Conservation (phyloP, 208 protist species). For the Leishmania braziliensis region DNA sequence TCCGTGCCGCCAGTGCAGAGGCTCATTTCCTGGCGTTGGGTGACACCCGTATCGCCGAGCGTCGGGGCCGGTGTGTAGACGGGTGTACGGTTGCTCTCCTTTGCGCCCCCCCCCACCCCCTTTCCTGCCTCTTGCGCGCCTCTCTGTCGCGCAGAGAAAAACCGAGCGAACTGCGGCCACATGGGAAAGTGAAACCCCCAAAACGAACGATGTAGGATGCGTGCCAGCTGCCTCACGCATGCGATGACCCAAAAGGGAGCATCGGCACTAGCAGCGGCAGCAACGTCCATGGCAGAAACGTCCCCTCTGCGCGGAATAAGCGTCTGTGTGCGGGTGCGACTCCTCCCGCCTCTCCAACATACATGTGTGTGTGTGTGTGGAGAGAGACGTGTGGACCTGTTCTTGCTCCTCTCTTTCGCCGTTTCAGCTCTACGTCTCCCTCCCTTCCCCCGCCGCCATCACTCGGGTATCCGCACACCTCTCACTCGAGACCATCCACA, state of each 20-base stretch:
- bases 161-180: neutral
- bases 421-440: constrained; percentile 1
- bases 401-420: neutral
- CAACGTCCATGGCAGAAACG: neutral
- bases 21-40: too few relatives aligned
- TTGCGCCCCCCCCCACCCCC: neutral
- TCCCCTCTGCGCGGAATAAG: neutral
- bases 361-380: neutral
- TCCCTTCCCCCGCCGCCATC: neutral
- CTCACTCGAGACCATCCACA: neutral
- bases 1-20: neutral
- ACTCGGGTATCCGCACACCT: neutral
- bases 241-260: neutral
- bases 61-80: neutral
- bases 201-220: neutral
- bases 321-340: neutral
- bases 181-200: neutral
- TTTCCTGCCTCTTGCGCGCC: neutral
- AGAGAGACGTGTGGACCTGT: neutral
- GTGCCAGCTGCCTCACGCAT: neutral
- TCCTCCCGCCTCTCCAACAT: neutral
- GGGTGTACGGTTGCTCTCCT: neutral
- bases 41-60: too few relatives aligned
- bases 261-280: neutral
- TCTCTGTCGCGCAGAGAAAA: neutral